These are phyloP conservation scores for Prosopis cineraria DNA, from an alignment of 306 rosid species.

Conservation along the genomic window DNA sequence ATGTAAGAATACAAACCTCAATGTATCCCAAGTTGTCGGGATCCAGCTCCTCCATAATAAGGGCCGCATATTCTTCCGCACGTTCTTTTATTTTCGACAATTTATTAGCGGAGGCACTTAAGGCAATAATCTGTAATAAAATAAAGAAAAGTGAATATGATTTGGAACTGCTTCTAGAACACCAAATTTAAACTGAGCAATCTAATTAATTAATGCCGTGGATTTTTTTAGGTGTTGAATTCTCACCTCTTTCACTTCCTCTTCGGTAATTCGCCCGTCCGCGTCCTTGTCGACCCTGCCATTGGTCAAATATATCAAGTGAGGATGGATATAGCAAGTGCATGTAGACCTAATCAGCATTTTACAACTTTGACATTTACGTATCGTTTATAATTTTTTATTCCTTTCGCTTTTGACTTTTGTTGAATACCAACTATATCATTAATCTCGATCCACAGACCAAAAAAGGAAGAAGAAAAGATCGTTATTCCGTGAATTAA, in stretches of 20 bases:
- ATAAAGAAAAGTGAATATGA: not conserved
- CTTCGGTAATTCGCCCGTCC: constrained; percentile 78
- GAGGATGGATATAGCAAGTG: not conserved
- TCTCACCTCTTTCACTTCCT: constrained; percentile 82
- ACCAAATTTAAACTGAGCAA: not conserved
- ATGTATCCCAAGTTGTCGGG: constrained; percentile 73
- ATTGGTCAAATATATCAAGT: not conserved
- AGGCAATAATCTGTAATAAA: constrained; percentile 57
- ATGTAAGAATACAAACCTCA: constrained; percentile 50
- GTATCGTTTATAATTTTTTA: not conserved
- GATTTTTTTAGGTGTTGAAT: not conserved
- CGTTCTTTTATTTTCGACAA: constrained; percentile 74
- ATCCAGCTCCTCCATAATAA: constrained; percentile 93
- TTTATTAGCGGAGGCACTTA: constrained; percentile 85
- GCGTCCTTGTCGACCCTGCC: constrained; percentile 94
- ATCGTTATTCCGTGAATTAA: not conserved
- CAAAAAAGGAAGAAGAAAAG: not conserved
- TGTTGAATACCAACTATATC: not conserved
- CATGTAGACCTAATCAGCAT: constrained; percentile 14
- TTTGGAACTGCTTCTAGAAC: not conserved
- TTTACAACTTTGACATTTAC: not conserved
- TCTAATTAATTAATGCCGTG: not conserved
- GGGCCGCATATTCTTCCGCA: constrained; percentile 85
- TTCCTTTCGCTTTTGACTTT: constrained; percentile 10
- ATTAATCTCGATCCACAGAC: not conserved